phyloP scores from a whole-genome alignment of 352 stramenopile genomes.

The Globisporangium cylindrosporum region DNA sequence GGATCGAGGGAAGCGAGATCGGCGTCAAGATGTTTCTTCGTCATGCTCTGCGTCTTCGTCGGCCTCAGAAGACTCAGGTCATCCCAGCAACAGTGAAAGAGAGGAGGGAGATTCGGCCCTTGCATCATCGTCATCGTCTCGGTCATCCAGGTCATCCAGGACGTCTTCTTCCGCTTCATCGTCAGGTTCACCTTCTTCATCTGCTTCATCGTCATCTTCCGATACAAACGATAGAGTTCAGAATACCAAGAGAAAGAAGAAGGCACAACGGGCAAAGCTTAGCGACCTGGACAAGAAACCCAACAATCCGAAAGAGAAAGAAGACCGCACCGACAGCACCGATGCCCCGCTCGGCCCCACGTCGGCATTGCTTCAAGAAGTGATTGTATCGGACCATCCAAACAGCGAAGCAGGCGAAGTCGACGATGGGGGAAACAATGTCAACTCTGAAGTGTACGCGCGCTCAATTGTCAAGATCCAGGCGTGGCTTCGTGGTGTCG shows the following conservation, averaged over 20 bases:
- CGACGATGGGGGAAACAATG: neutral
- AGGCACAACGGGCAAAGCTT: neutral
- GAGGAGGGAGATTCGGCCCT: neutral
- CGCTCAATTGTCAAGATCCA: constrained; percentile 8
- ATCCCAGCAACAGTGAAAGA: neutral
- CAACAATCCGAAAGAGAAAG: neutral
- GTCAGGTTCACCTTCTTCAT: neutral
- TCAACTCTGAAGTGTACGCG: neutral
- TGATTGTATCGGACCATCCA: neutral
- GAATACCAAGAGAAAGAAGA: neutral
- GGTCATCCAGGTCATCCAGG: neutral
- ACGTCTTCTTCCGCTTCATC: neutral
- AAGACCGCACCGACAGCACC: neutral
- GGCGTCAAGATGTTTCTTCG: neutral
- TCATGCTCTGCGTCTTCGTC: neutral
- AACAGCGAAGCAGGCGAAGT: neutral
- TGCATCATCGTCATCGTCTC: neutral
- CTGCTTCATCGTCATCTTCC: neutral
- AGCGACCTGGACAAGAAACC: neutral
- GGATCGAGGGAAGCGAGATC: neutral
- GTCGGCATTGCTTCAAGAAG: neutral
- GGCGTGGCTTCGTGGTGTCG: constrained; percentile 13
- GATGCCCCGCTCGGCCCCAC: neutral
- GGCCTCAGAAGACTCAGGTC: neutral
- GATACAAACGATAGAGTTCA: neutral